phyloP scores from a whole-genome alignment of 2,329 filamentous ascomycete species.

The Bertia moriformis region DNA sequence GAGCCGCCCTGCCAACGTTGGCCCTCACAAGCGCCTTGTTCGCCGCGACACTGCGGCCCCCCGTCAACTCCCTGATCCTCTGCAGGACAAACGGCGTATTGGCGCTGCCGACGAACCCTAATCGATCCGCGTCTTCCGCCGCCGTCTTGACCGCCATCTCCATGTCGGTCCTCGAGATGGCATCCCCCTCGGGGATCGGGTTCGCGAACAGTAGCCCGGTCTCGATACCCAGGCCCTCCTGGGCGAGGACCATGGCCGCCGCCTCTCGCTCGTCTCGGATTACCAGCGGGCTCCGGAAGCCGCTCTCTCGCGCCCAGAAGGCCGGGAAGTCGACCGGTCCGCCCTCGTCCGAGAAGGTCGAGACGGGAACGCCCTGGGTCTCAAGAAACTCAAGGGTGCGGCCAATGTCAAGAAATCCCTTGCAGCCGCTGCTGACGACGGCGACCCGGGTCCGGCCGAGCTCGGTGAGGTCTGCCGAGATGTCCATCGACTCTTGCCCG shows the following conservation, averaged over 20 bases:
- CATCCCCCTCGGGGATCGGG: conserved; percentile 59
- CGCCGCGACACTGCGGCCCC: conserved; percentile 55
- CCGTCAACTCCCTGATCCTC: conserved; percentile 66
- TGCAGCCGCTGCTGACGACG: conserved; percentile 80
- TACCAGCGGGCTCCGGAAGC: conserved; percentile 61
- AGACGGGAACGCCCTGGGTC: conserved; percentile 65
- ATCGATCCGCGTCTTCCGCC: conserved; percentile 45
- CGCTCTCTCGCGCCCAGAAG: conserved; percentile 84
- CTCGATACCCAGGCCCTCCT: conserved; percentile 55
- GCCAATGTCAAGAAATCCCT: conserved; percentile 87
- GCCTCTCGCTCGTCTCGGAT: conserved; percentile 67
- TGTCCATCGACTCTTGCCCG: conserved; percentile 73
- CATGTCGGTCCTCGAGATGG: conserved; percentile 60
- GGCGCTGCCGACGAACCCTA: conserved; percentile 55
- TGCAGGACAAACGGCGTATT: conserved; percentile 75
- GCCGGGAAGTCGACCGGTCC: conserved; percentile 73
- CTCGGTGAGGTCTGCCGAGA: conserved; percentile 90
- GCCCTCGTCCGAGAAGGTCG: conserved; percentile 72
- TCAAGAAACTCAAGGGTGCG: conserved; percentile 69
- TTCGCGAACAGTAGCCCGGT: conserved; percentile 82
- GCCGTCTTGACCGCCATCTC: conserved; percentile 54
- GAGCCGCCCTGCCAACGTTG: conserved; percentile 39
- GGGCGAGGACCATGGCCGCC: conserved; percentile 74
- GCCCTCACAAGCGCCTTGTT: conserved; percentile 49
- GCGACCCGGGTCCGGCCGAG: conserved; percentile 78